Evolutionary conservation across 768 basidiomycete species (phyloP).

Genomic region (Cystofilobasidium capitatum): DNA sequence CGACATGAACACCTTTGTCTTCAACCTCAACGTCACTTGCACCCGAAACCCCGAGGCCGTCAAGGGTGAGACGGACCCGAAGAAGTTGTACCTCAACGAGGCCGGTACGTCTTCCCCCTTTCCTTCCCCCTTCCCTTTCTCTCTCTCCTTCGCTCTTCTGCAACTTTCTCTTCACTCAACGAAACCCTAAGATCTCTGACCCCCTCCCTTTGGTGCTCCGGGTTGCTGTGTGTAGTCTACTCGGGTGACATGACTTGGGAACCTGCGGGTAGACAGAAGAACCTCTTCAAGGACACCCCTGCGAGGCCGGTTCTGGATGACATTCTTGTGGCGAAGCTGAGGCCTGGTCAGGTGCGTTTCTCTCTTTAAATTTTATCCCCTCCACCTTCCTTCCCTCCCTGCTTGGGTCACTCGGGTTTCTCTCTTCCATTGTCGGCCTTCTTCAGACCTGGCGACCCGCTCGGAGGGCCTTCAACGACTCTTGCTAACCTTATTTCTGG

Average conservation of each 20-base stretch:
- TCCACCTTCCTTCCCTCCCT: background rate
- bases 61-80: constrained; percentile 51
- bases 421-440: too few relatives aligned
- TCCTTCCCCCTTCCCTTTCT: background rate
- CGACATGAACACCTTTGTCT: constrained; percentile 85
- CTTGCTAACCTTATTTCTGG: too few relatives aligned
- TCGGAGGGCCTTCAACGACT: too few relatives aligned
- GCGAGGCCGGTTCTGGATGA: constrained; percentile 65
- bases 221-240: constrained; percentile 8
- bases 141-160: background rate
- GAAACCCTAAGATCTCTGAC: too few relatives aligned
- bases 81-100: constrained; percentile 61
- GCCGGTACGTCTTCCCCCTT: constrained; percentile 41
- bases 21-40: constrained; percentile 61
- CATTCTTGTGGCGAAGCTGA: constrained; percentile 80
- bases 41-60: constrained; percentile 52
- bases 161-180: background rate
- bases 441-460: too few relatives aligned
- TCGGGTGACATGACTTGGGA: constrained; percentile 19
- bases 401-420: background rate
- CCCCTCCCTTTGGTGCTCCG: too few relatives aligned
- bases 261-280: constrained; percentile 23
- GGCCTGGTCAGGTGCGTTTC: constrained; percentile 64
- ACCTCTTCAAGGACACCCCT: constrained; percentile 28
- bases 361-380: background rate